Percentiles rank a stretch among this genome's conserved stretches.
Evolutionary conservation across 176 grass and related monocot genomes (phyloP).

Genomic region (Ampelocalamus luodianensis): DNA sequence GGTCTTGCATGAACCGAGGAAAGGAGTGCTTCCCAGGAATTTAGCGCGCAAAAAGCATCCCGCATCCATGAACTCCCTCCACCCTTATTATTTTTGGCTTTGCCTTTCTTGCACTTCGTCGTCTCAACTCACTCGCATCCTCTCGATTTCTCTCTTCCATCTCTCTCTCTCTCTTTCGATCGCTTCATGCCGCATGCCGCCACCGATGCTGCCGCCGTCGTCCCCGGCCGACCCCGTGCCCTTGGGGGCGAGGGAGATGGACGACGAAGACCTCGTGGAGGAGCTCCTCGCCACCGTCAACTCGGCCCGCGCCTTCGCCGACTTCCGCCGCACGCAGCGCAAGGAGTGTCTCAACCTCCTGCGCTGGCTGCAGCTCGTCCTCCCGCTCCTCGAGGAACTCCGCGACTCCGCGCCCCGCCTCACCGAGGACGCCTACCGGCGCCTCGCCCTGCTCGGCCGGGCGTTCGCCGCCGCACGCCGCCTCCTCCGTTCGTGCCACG

Average conservation of each 20-base stretch:
- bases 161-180: background rate
- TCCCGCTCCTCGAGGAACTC: slow-evolving; percentile 74
- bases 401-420: slow-evolving; percentile 48
- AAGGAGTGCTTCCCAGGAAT: slow-evolving; percentile 20
- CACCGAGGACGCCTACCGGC: slow-evolving; percentile 54
- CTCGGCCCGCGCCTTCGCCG: slow-evolving; percentile 56
- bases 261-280: slow-evolving; percentile 68
- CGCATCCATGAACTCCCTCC: background rate
- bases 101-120: background rate
- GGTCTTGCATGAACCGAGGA: slow-evolving; percentile 5
- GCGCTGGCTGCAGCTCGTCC: slow-evolving; percentile 72
- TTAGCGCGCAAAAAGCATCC: slow-evolving; percentile 14
- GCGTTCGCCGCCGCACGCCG: slow-evolving; percentile 55
- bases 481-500: slow-evolving; percentile 68
- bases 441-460: slow-evolving; percentile 45
- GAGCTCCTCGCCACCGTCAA: slow-evolving; percentile 58
- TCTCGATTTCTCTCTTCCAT: background rate
- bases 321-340: slow-evolving; percentile 59
- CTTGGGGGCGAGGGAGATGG: slow-evolving; percentile 48
- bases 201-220: slow-evolving; percentile 32
- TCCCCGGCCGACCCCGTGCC: slow-evolving; percentile 38
- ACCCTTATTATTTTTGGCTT: slow-evolving; percentile 8
- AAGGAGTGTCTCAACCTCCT: slow-evolving; percentile 72
- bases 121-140: background rate
- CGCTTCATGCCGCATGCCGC: slow-evolving; percentile 57